phyloP scores from a whole-genome alignment of 495 filamentous ascomycete genomes.

The Melanomma pulvis-pyrius region DNA sequence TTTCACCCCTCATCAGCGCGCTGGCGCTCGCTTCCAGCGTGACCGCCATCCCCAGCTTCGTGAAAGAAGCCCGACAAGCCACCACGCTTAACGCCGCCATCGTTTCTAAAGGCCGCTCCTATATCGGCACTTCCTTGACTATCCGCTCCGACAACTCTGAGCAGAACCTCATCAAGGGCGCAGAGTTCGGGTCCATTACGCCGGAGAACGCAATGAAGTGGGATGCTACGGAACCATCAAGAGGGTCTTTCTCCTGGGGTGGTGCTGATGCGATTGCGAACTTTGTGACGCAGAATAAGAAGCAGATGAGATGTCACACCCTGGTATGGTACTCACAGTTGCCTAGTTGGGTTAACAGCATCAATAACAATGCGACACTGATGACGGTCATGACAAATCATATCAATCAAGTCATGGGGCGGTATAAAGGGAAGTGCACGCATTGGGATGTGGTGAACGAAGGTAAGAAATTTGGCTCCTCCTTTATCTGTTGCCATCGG shows the following conservation, averaged over 20 bases:
- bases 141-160: constrained; percentile 47
- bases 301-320: constrained; percentile 64
- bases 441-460: constrained; percentile 38
- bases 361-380: constrained; percentile 54
- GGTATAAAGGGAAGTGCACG: constrained; percentile 59
- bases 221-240: constrained; percentile 54
- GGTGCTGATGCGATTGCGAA: constrained; percentile 61
- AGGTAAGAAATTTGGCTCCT: background rate
- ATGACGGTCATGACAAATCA: constrained; percentile 61
- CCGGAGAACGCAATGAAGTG: constrained; percentile 58
- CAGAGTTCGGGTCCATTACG: constrained; percentile 14
- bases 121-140: constrained; percentile 53
- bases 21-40: constrained; percentile 9
- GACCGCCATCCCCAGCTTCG: background rate
- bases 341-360: constrained; percentile 59
- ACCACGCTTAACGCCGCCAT: constrained; percentile 57
- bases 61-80: constrained; percentile 8
- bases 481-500: background rate
- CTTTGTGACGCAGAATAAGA: constrained; percentile 59
- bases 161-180: constrained; percentile 52
- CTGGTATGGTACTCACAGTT: constrained; percentile 67
- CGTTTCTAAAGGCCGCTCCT: constrained; percentile 61
- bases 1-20: constrained; percentile 13
- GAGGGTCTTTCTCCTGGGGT: constrained; percentile 54
- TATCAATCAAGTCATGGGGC: constrained; percentile 58